Base-by-base conservation (phyloP, 2,329 filamentous ascomycete species). In the Colletotrichum gloeosporioides region DNA sequence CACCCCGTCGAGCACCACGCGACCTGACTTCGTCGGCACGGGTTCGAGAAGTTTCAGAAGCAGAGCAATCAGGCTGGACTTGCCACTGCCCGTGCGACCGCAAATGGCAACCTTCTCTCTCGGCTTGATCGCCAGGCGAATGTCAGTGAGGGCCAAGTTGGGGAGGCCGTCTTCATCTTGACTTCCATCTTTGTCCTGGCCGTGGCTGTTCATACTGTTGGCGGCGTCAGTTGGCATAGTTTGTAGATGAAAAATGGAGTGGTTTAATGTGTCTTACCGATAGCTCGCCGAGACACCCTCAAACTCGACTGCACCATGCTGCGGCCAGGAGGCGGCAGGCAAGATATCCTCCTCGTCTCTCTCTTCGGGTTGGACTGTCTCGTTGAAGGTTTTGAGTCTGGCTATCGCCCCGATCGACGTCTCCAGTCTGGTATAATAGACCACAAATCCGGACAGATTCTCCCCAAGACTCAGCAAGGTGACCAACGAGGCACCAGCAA, bases 1-100 rank as follows among this genome's bases (percentile, higher is more conserved):
- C 1, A 85, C 71, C 57, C 77, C 81, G 76, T 89, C 88, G 57
- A 89, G 86, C 1, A 78, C 69, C 18, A 87, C 84, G 31, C 79
- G 75, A 4, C 68, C 69, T 6, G 61, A 65, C 3, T 25, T 72
- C 18, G 39, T 70, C 2, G 79, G 65, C 1, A 81, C 8, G 1
- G 83, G 83, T 49, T 86, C 83, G 13, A 86, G 78, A 2, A 86
- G 79, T 4, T 80, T 80, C 22, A 86, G 79, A 68, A 82, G 83
- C 31, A 82, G 81, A 55, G 83, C 78, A 16, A 86, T 79, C 5
- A 81, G 65, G 1, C 83, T 84, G 0, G 84, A 85, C 78, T 86
- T 86, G 0, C 85, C 85, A 53, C 84, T 80, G 10, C 80, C 80
- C 9, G 77, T 80, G 9, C 80, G 70, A 31, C 80, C 80, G 31